Evolutionary conservation across 805 yeast genomes (phyloP).

Genomic region (Jamesozyma piceae): DNA sequence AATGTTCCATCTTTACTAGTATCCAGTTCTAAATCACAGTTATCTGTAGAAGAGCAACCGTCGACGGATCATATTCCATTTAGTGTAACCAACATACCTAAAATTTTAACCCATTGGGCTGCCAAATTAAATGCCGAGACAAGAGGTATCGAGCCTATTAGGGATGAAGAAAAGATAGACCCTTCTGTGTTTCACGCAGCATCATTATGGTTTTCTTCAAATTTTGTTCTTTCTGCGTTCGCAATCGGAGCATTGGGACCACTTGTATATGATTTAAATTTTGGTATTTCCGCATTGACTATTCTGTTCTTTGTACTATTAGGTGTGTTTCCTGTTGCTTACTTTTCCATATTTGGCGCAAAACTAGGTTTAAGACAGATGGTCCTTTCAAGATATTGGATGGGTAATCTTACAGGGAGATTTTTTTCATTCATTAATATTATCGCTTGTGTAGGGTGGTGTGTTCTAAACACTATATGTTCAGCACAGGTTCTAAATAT

Average conservation of each 20-base stretch:
- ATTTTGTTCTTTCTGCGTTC: slow-evolving; percentile 75
- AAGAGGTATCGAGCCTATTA: slow-evolving; percentile 72
- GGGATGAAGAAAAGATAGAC: slow-evolving; percentile 66
- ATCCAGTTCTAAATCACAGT: background rate
- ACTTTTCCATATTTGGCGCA: slow-evolving; percentile 75
- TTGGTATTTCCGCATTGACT: slow-evolving; percentile 59
- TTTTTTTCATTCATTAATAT: slow-evolving; percentile 68
- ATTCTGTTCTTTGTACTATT: slow-evolving; percentile 65
- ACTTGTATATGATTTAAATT: slow-evolving; percentile 53
- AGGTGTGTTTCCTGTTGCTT: slow-evolving; percentile 74
- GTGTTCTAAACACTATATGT: slow-evolving; percentile 82
- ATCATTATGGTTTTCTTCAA: slow-evolving; percentile 86
- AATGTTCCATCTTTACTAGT: background rate
- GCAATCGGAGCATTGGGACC: slow-evolving; percentile 67
- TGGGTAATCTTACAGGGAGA: slow-evolving; percentile 68
- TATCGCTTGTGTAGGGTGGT: slow-evolving; percentile 89
- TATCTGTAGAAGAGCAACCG: background rate
- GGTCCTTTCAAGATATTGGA: slow-evolving; percentile 65
- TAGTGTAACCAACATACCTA: background rate
- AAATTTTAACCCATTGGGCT: slow-evolving; percentile 1
- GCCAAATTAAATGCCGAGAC: slow-evolving; percentile 39
- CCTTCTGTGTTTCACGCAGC: slow-evolving; percentile 58
- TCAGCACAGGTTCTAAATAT: slow-evolving; percentile 76
- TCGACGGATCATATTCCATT: background rate
- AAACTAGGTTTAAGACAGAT: slow-evolving; percentile 81